These are phyloP conservation scores for Colletotrichum sp. DNA, from an alignment of 2,329 filamentous ascomycete genomes.

Conservation along the genomic window DNA sequence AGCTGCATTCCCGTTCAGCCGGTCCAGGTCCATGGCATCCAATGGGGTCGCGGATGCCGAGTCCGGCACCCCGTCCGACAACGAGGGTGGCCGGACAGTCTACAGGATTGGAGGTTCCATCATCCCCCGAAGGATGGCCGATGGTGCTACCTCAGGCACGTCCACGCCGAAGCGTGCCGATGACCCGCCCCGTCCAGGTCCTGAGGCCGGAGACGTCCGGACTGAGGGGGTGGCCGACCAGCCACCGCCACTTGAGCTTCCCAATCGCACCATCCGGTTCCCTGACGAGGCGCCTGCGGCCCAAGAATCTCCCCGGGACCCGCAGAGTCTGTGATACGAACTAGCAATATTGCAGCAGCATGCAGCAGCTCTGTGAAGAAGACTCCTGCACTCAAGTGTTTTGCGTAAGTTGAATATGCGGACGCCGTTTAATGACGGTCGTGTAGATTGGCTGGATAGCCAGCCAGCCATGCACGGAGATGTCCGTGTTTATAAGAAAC, in stretches of 20 bases:
- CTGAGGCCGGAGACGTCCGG: neutral
- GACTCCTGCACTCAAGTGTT: neutral
- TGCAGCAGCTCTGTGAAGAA: neutral
- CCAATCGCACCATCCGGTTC: slow-evolving; percentile 47
- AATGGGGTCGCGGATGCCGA: neutral
- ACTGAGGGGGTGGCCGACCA: slow-evolving; percentile 21
- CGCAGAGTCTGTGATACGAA: neutral
- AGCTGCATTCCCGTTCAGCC: slow-evolving; percentile 26
- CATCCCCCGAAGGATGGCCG: slow-evolving; percentile 27
- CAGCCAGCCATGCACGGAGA: neutral
- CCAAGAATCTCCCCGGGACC: neutral
- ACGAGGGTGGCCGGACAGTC: slow-evolving; percentile 26
- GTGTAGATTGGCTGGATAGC: neutral
- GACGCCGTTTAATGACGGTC: neutral
- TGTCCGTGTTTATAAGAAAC: neutral
- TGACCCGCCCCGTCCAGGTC: neutral
- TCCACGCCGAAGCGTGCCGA: neutral
- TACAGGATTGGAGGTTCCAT: slow-evolving; percentile 47
- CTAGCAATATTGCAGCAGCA: neutral
- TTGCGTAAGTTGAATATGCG: neutral
- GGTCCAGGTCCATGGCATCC: slow-evolving; percentile 9
- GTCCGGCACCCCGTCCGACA: neutral
- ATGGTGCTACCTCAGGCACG: neutral
- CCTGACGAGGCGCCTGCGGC: slow-evolving; percentile 39
- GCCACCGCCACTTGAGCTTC: slow-evolving; percentile 23